These are phyloP conservation scores for Claviceps digitariae DNA, from an alignment of 2,329 filamentous ascomycete genomes.

Conservation along the genomic window DNA sequence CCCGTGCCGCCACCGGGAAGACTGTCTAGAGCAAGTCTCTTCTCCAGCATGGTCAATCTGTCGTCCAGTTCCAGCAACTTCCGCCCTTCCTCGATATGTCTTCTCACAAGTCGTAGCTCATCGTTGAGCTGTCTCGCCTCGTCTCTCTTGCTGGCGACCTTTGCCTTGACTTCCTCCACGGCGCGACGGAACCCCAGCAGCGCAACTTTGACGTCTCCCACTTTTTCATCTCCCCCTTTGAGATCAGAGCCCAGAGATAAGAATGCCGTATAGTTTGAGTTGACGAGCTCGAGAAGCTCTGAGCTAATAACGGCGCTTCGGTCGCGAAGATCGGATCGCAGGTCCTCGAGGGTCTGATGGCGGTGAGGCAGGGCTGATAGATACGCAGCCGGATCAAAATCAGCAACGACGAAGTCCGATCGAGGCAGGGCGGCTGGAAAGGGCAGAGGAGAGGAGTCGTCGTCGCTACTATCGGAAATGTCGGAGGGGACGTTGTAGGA, in stretches of 20 bases:
- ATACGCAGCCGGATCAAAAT: slow-evolving; percentile 71
- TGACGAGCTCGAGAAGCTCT: slow-evolving; percentile 88
- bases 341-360: slow-evolving; percentile 90
- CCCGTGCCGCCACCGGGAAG: slow-evolving; percentile 9
- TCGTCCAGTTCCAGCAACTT: slow-evolving; percentile 56
- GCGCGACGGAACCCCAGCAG: slow-evolving; percentile 75
- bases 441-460: slow-evolving; percentile 57
- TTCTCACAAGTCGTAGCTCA: slow-evolving; percentile 53
- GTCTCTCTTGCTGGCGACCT: slow-evolving; percentile 47
- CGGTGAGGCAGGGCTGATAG: slow-evolving; percentile 69
- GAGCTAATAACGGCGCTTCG: slow-evolving; percentile 66
- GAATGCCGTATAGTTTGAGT: slow-evolving; percentile 88
- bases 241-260: slow-evolving; percentile 69
- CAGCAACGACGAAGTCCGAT: slow-evolving; percentile 61
- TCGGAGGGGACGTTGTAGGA: slow-evolving; percentile 6
- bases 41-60: slow-evolving; percentile 48
- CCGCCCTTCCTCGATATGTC: slow-evolving; percentile 46
- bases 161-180: slow-evolving; percentile 57
- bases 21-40: slow-evolving; percentile 41
- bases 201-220: slow-evolving; percentile 80
- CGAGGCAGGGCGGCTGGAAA: slow-evolving; percentile 80
- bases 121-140: slow-evolving; percentile 49
- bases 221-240: slow-evolving; percentile 76
- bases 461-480: slow-evolving; percentile 12
- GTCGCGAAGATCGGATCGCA: slow-evolving; percentile 73